These are phyloP conservation scores for Hymenoscyphus fraxineus DNA, from an alignment of 2,329 filamentous ascomycete genomes.

Conservation along the genomic window DNA sequence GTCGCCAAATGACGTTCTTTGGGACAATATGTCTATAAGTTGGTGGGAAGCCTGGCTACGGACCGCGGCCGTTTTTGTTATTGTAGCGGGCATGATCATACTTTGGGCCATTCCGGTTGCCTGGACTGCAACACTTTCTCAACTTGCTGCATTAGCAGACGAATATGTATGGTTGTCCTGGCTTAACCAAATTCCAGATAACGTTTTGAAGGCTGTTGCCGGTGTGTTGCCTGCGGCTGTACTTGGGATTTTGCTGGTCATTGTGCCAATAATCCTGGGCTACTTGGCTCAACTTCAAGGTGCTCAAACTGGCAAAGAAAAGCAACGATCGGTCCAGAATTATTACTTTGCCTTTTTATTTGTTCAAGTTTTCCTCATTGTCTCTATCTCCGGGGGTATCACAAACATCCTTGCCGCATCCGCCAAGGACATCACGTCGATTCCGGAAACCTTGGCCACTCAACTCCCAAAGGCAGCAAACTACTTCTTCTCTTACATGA, in stretches of 20 bases:
- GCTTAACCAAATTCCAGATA: conserved; percentile 62
- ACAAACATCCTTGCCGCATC: conserved; percentile 38
- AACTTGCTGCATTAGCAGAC: conserved; percentile 66
- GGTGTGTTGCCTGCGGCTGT: conserved; percentile 82
- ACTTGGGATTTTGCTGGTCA: conserved; percentile 70
- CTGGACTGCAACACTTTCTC: conserved; percentile 78
- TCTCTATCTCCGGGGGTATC: conserved; percentile 76
- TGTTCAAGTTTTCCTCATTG: conserved; percentile 89
- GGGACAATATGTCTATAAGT: conserved; percentile 93
- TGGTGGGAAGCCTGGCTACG: conserved; percentile 82
- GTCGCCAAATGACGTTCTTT: conserved; percentile 85
- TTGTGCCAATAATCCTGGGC: conserved; percentile 76
- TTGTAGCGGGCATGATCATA: conserved; percentile 73
- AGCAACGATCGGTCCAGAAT: conserved; percentile 77
- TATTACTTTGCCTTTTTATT: conserved; percentile 96
- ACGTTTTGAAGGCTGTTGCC: conserved; percentile 62
- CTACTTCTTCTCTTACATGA: conserved; percentile 99
- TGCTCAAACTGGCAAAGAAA: conserved; percentile 75
- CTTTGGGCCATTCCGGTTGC: conserved; percentile 89
- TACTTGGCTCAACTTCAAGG: conserved; percentile 72
- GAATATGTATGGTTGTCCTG: conserved; percentile 67
- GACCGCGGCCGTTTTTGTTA: conserved; percentile 57
- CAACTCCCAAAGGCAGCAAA: conserved; percentile 85
- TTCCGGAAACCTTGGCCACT: conserved; percentile 68
- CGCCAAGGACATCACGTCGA: conserved; percentile 50